A percentile compares a stretch with the other conserved stretches of the same genome.
Conservation (phyloP, 352 stramenopile species). For the Pythium oligandrum region DNA sequence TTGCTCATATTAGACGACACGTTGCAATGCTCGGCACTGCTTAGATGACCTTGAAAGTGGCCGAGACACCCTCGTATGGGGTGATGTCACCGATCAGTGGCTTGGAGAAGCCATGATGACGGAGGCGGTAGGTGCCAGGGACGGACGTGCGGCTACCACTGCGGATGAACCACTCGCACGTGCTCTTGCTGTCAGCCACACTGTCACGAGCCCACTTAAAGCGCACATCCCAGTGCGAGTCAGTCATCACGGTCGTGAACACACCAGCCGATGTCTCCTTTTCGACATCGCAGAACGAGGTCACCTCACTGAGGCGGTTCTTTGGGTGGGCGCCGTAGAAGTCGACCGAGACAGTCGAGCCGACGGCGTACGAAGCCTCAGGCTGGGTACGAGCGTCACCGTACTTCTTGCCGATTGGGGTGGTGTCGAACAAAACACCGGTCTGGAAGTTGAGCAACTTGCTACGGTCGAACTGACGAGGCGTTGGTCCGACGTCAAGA, state of each 20-base stretch:
- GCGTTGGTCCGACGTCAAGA: slow-evolving; percentile 28
- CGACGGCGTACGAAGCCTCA: slow-evolving; percentile 21
- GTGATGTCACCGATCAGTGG: slow-evolving; percentile 22
- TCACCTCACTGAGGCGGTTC: slow-evolving; percentile 29
- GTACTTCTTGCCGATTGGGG: slow-evolving; percentile 17
- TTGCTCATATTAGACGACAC: too few relatives aligned
- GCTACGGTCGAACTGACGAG: slow-evolving; percentile 28
- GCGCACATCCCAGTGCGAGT: slow-evolving; percentile 50
- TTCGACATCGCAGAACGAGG: slow-evolving; percentile 53
- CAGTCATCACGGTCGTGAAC: slow-evolving; percentile 36
- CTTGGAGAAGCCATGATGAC: slow-evolving; percentile 42
- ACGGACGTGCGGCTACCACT: slow-evolving; percentile 21
- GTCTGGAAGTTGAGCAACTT: slow-evolving; percentile 30
- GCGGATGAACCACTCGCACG: slow-evolving; percentile 43
- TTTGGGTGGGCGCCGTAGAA: slow-evolving; percentile 46
- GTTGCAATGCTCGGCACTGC: too few relatives aligned
- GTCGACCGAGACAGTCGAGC: slow-evolving; percentile 25
- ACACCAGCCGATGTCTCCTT: slow-evolving; percentile 12
- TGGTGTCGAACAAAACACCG: slow-evolving; percentile 30
- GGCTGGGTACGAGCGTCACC: slow-evolving; percentile 23
- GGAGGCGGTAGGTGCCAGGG: slow-evolving; percentile 35
- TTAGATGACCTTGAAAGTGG: too few relatives aligned
- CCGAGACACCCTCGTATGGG: background rate
- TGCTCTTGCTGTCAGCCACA: slow-evolving; percentile 31
- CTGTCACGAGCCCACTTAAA: slow-evolving; percentile 32